Percentiles rank a stretch among this genome's conserved stretches.
Conservation (phyloP, 1,284 basidiomycete species). For the Omphalotus olearius region DNA sequence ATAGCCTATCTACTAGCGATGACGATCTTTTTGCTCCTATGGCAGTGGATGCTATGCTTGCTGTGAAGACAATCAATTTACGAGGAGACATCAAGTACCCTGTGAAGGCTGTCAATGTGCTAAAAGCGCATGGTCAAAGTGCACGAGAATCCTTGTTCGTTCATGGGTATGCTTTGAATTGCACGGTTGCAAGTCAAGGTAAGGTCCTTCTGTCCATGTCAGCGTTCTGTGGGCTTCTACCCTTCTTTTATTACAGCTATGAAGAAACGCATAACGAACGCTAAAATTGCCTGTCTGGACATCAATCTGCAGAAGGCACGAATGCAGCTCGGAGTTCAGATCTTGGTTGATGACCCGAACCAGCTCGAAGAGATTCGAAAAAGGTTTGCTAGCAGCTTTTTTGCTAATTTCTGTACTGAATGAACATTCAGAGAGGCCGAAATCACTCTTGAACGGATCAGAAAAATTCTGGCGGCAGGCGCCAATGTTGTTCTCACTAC, state of each 20-base stretch:
- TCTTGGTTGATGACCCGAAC: conserved; percentile 95
- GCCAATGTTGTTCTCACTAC: conserved; percentile 98
- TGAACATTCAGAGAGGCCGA: conserved; percentile 75
- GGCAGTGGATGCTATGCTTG: conserved; percentile 98
- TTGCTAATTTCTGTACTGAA: conserved; percentile 8
- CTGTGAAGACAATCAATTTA: conserved; percentile 92
- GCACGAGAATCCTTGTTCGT: conserved; percentile 94
- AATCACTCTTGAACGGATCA: conserved; percentile 93
- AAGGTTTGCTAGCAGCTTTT: conserved; percentile 45
- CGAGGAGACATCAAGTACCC: conserved; percentile 98
- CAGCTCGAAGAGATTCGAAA: conserved; percentile 96
- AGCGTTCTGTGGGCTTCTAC: neutral
- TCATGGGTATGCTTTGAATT: conserved; percentile 97
- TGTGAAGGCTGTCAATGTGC: conserved; percentile 98
- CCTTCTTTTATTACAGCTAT: conserved; percentile 54
- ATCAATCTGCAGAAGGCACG: conserved; percentile 97
- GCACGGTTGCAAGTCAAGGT: conserved; percentile 99
- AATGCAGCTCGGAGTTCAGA: conserved; percentile 98
- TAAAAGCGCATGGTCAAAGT: conserved; percentile 97
- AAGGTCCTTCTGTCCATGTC: conserved; percentile 19
- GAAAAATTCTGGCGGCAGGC: conserved; percentile 94
- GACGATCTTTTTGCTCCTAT: conserved; percentile 98
- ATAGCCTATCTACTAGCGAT: conserved; percentile 53
- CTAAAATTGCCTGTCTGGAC: conserved; percentile 98
- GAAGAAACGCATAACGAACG: conserved; percentile 91